These are phyloP conservation scores for Anthostomella pinea DNA, from an alignment of 2,329 filamentous ascomycete genomes.

Conservation along the genomic window DNA sequence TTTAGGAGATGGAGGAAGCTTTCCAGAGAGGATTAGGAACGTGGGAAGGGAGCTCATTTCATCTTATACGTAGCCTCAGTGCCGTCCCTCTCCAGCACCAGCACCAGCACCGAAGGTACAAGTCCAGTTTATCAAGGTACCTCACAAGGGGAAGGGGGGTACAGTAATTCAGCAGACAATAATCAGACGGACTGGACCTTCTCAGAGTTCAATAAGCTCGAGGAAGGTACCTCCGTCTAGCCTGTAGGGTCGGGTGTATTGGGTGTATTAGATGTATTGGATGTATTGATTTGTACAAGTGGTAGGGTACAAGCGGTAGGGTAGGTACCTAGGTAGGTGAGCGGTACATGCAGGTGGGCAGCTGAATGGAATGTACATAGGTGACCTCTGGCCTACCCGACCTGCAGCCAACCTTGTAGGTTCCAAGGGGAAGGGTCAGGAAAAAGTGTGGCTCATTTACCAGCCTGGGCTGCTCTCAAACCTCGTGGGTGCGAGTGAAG, in stretches of 20 bases:
- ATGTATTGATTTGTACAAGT: too few relatives aligned
- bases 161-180: slow-evolving; percentile 9
- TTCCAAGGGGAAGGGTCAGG: slow-evolving; percentile 18
- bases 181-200: too few relatives aligned
- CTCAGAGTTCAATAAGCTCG: too few relatives aligned
- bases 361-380: too few relatives aligned
- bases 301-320: too few relatives aligned
- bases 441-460: slow-evolving; percentile 28
- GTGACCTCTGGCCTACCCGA: neutral
- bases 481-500: slow-evolving; percentile 9
- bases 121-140: slow-evolving; percentile 9
- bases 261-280: too few relatives aligned
- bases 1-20: slow-evolving; percentile 25
- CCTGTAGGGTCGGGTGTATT: too few relatives aligned
- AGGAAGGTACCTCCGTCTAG: too few relatives aligned
- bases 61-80: slow-evolving; percentile 29
- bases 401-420: slow-evolving; percentile 9
- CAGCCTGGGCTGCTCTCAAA: slow-evolving; percentile 17
- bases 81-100: slow-evolving; percentile 10
- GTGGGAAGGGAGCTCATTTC: slow-evolving; percentile 29
- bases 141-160: slow-evolving; percentile 6
- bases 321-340: slow-evolving; percentile 10
- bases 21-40: slow-evolving; percentile 22
- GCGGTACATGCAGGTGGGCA: too few relatives aligned
- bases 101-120: slow-evolving; percentile 8